Base-by-base conservation (phyloP, 1,284 basidiomycete species). In the Leccinum subspadiceum region DNA sequence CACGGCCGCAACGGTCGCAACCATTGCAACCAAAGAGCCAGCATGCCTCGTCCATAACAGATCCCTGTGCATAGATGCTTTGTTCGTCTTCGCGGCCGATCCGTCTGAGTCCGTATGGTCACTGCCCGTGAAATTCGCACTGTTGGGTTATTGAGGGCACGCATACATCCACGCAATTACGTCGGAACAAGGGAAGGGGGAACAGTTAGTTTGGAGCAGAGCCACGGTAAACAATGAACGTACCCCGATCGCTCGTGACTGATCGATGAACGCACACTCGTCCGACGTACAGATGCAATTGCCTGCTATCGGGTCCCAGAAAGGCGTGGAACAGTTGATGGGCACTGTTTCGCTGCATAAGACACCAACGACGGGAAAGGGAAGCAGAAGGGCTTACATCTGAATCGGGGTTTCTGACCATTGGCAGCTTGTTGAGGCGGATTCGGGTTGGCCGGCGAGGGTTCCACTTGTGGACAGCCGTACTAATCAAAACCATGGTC, bases 241-340 rank as follows among this genome's bases (percentile, higher is more conserved):
- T 74, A 87, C 85, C 58, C 87, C 89, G 59, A 92, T 87, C 5
- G 88, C 82, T 60, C 85, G 77, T 10, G 87, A 84, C 55, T 79
- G 72, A 66, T 92, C 89, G 5, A 72, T 73, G 72, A 91, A 24
- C 22, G 22, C 3, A 4, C 22, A 24, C 22, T 24, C 22, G 22
- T 24, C 22, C 4, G 22, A 24, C 22, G 22, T 24, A 24, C 4
- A 24, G 22, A 24, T 24, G 22, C 22, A 24, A 1, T 24, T 24
- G 22, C 20, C 22, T 24, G 22, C 22, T 24, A 24, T 24, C 22
- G 4, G 89, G 73, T 92, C 89, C 87, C 87, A 91, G 79, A 89
- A 90, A 2, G 89, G 80, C 5, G 90, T 92, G 9, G 86, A 86
- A 73, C 90, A 93, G 77, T 90, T 90, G 9, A 79, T 63, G 5